Evolutionary conservation across 257 asterid species (phyloP).

Genomic region (Catharanthus roseus): DNA sequence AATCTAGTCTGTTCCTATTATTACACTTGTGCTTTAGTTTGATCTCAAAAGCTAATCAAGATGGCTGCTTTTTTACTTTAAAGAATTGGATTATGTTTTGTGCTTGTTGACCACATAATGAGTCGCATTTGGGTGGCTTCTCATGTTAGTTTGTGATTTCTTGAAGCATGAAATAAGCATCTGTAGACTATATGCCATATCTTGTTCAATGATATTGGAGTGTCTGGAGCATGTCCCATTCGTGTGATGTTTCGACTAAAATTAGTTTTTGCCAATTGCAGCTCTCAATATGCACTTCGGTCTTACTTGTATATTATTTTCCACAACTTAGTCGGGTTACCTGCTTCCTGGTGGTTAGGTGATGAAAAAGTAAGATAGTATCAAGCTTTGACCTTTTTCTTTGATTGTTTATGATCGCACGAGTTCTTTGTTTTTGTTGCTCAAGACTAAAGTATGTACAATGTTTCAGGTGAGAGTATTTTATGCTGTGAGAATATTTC

Average conservation of each 20-base stretch:
- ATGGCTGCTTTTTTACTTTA: background rate
- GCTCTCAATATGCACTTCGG: conserved; percentile 84
- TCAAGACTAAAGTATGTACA: conserved; percentile 3
- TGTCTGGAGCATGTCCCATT: conserved; percentile 6
- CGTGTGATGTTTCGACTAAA: conserved; percentile 15
- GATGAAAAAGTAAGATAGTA: conserved; percentile 69
- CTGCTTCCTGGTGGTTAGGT: conserved; percentile 90
- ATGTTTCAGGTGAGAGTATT: conserved; percentile 77
- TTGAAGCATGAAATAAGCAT: background rate
- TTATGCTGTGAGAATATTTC: conserved; percentile 81
- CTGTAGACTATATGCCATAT: no score
- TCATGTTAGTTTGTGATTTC: background rate
- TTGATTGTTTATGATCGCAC: background rate
- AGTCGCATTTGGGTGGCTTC: background rate
- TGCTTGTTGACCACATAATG: background rate
- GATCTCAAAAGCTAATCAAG: background rate
- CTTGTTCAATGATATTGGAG: background rate
- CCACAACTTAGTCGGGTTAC: conserved; percentile 78
- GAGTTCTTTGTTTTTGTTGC: conserved; percentile 17
- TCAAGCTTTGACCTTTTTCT: background rate
- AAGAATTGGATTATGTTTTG: background rate
- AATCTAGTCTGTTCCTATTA: background rate
- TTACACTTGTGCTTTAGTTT: background rate
- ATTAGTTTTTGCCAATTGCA: conserved; percentile 30
- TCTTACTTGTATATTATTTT: conserved; percentile 77